These are phyloP conservation scores for Saccharum hybrid DNA, from an alignment of 202 grass and related monocot species.

Conservation along the genomic window DNA sequence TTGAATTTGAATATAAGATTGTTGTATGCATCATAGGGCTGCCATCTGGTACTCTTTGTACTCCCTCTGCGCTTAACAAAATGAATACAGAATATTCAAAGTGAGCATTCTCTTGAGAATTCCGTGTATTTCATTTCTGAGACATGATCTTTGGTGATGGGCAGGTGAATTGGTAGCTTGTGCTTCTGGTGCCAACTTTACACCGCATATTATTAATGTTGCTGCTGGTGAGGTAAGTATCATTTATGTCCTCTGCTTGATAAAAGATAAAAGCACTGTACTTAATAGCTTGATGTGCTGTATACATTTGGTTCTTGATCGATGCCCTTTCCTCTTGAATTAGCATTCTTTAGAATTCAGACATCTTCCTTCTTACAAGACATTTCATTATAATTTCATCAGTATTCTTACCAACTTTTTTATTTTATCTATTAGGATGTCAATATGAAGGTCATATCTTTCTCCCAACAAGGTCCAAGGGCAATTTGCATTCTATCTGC, in stretches of 20 bases:
- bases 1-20: neutral
- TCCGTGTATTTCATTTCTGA: neutral
- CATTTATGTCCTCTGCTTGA: constrained; percentile 1
- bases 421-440: constrained; percentile 59
- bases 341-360: constrained; percentile 15
- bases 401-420: constrained; percentile 17
- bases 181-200: constrained; percentile 78
- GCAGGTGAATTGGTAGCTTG: constrained; percentile 67
- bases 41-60: neutral
- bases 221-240: constrained; percentile 71
- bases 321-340: constrained; percentile 4
- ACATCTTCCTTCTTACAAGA: neutral
- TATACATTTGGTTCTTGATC: constrained; percentile 36
- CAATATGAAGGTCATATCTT: constrained; percentile 85
- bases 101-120: neutral
- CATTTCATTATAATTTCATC: neutral
- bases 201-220: constrained; percentile 78
- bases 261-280: neutral
- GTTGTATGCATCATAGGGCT: neutral
- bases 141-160: constrained; percentile 38
- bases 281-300: neutral
- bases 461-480: constrained; percentile 80
- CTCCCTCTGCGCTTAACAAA: neutral
- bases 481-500: constrained; percentile 82
- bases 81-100: neutral